A percentile compares a stretch with the other conserved stretches of the same genome.
Conservation (phyloP, 108 stramenopile genomes). For the Nitzschia sp. region DNA sequence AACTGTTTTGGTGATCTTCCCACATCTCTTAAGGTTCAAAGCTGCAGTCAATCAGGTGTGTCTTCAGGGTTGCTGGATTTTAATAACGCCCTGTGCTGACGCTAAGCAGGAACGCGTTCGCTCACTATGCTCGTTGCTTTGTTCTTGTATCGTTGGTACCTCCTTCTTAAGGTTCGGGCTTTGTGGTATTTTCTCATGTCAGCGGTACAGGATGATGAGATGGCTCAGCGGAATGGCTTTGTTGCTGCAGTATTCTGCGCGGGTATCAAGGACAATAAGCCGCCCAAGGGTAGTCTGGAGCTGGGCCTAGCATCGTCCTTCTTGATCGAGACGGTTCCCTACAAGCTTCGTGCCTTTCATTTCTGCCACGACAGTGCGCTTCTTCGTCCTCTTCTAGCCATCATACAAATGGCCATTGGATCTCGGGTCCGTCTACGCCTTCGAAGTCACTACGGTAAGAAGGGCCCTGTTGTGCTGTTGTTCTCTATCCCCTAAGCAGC, state of each 20-base stretch:
- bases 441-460: constrained; percentile 13
- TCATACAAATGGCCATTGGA: constrained; percentile 15
- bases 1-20: constrained; percentile 11
- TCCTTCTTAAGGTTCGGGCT: constrained; percentile 1
- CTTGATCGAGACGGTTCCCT: neutral
- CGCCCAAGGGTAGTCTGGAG: neutral
- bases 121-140: neutral
- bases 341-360: constrained; percentile 5
- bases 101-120: no score
- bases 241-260: neutral
- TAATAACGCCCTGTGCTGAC: no score
- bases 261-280: neutral
- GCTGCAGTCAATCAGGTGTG: constrained; percentile 16
- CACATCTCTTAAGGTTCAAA: neutral
- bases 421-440: neutral
- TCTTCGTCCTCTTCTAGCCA: constrained; percentile 7
- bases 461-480: no score
- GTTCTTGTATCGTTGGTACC: neutral
- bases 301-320: neutral
- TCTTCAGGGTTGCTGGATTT: neutral
- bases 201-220: constrained; percentile 2
- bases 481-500: no score
- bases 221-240: constrained; percentile 4
- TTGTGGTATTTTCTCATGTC: constrained; percentile 18
- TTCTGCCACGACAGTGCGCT: constrained; percentile 7